A percentile compares a stretch with the other conserved stretches of the same genome.
These are phyloP conservation scores for Diplodia seriata DNA, from an alignment of 2,329 filamentous ascomycete species.

Conservation along the genomic window DNA sequence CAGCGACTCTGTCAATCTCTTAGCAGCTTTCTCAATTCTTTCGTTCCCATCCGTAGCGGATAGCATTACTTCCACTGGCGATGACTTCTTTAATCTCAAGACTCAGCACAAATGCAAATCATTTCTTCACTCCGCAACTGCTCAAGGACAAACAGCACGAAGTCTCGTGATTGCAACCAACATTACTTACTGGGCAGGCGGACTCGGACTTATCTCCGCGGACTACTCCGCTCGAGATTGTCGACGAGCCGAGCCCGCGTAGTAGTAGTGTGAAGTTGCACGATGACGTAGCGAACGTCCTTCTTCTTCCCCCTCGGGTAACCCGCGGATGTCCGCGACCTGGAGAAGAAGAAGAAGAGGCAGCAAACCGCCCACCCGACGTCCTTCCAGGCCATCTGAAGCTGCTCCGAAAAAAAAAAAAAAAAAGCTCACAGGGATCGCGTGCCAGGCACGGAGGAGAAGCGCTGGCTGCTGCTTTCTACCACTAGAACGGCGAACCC, in stretches of 20 bases:
- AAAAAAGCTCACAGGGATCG: not conserved
- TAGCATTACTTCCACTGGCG: not conserved
- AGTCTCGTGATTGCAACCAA: not conserved
- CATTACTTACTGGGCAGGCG: not conserved
- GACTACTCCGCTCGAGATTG: not conserved
- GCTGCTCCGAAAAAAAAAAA: too few relatives aligned
- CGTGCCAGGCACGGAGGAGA: not conserved
- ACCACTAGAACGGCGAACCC: conserved; percentile 2
- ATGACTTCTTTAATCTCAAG: not conserved
- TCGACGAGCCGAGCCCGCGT: not conserved
- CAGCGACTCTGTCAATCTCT: not conserved
- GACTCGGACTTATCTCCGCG: conserved; percentile 7
- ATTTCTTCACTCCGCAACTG: not conserved
- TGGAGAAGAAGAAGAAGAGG: too few relatives aligned
- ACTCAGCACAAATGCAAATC: not conserved
- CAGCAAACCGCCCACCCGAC: not conserved
- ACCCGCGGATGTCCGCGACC: not conserved
- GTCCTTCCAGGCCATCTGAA: not conserved
- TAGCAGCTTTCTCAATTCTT: not conserved
- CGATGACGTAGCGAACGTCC: conserved; percentile 1
- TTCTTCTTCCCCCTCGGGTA: conserved; percentile 1
- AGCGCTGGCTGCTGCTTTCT: not conserved
- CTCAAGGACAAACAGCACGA: not conserved
- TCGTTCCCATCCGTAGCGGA: not conserved
- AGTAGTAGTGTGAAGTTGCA: not conserved